Conservation (phyloP, 2,329 filamentous ascomycete genomes). For the Aspergillus nomiae region DNA sequence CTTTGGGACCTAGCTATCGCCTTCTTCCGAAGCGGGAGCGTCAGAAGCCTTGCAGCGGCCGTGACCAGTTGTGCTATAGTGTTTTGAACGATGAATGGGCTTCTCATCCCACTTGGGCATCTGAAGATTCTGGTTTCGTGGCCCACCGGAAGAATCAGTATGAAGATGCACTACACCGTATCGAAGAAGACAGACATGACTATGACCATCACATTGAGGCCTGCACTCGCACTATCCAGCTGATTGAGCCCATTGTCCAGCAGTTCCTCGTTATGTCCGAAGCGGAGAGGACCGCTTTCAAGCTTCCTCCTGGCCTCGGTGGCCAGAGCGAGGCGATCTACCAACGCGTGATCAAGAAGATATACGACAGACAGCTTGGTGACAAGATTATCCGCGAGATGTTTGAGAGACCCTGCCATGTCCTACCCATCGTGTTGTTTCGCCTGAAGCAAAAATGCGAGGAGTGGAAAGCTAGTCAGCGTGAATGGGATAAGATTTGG, state of each 20-base stretch:
- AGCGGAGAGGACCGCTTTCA: conserved; percentile 71
- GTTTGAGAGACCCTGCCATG: conserved; percentile 78
- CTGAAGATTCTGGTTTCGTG: conserved; percentile 95
- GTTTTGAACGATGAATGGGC: conserved; percentile 98
- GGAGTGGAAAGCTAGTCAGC: conserved; percentile 94
- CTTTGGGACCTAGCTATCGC: conserved; percentile 93
- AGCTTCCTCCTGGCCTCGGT: conserved; percentile 79
- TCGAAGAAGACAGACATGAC: conserved; percentile 97
- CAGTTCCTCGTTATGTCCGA: conserved; percentile 80
- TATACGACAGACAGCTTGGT: conserved; percentile 84
- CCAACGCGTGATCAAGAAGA: conserved; percentile 95
- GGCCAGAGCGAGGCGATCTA: conserved; percentile 96
- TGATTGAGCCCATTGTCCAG: conserved; percentile 91
- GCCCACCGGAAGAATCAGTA: conserved; percentile 95
- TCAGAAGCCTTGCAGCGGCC: conserved; percentile 87
- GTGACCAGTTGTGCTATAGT: conserved; percentile 89
- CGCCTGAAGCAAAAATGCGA: conserved; percentile 95
- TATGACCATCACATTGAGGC: conserved; percentile 99
- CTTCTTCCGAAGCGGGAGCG: conserved; percentile 88
- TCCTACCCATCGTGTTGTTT: conserved; percentile 84
- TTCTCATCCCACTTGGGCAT: conserved; percentile 97
- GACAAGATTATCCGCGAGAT: conserved; percentile 84
- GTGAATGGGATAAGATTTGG: conserved; percentile 99
- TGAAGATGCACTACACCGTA: conserved; percentile 90
- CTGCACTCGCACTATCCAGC: conserved; percentile 90